Conservation (phyloP, 257 asterid genomes). For the Dorcoceras hygrometricum region DNA sequence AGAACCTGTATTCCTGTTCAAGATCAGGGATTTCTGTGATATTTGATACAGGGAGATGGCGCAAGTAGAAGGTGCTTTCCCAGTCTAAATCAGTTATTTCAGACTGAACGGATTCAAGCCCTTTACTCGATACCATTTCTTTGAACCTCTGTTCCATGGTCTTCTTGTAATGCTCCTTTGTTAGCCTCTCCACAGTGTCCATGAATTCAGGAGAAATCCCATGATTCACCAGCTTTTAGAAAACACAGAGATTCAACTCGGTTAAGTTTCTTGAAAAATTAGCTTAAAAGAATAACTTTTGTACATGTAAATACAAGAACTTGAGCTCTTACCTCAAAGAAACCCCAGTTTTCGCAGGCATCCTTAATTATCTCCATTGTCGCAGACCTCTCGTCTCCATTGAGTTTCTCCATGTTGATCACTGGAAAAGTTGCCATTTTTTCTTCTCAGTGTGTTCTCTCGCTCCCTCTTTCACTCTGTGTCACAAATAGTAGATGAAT, state of each 20-base stretch:
- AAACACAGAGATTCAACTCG: not conserved
- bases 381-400: conserved; percentile 52
- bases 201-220: conserved; percentile 51
- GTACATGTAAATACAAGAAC: not conserved
- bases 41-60: conserved; percentile 64
- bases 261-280: not conserved
- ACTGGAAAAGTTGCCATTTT: conserved; percentile 56
- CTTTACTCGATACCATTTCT: conserved; percentile 62
- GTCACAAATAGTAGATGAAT: not conserved
- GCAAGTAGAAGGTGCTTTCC: conserved; percentile 66
- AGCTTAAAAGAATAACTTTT: not conserved
- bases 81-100: conserved; percentile 57
- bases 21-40: conserved; percentile 61
- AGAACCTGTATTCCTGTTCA: conserved; percentile 57
- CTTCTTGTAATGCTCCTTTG: conserved; percentile 62
- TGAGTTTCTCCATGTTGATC: conserved; percentile 54
- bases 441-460: not conserved
- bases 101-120: conserved; percentile 51
- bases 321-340: conserved; percentile 54
- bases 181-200: conserved; percentile 59
- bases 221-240: conserved; percentile 48
- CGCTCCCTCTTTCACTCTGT: not conserved
- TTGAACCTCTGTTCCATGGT: conserved; percentile 58
- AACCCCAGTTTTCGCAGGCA: conserved; percentile 76
- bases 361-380: conserved; percentile 56